These are phyloP conservation scores for Tylopilus vinaceipallidus DNA, from an alignment of 768 basidiomycete species.

Conservation along the genomic window DNA sequence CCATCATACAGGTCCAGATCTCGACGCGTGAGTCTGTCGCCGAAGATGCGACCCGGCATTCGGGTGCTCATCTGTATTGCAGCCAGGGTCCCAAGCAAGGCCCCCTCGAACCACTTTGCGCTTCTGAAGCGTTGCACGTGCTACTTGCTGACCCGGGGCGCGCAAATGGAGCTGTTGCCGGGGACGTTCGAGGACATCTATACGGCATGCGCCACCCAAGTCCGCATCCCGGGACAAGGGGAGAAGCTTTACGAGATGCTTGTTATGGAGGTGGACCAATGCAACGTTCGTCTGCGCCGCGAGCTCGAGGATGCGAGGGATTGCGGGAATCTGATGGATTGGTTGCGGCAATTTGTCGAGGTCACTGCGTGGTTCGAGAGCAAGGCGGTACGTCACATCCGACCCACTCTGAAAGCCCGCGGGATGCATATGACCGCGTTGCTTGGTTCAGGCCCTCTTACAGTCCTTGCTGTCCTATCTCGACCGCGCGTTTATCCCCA, in stretches of 20 bases:
- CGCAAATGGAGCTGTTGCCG: slow-evolving; percentile 33
- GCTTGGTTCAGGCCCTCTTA: slow-evolving; percentile 46
- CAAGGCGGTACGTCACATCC: slow-evolving; percentile 50
- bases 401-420: not conserved
- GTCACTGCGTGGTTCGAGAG: slow-evolving; percentile 62
- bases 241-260: slow-evolving; percentile 58
- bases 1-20: slow-evolving; percentile 48
- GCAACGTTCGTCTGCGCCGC: slow-evolving; percentile 39
- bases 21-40: slow-evolving; percentile 33
- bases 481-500: slow-evolving; percentile 61
- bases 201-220: slow-evolving; percentile 52
- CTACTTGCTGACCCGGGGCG: slow-evolving; percentile 39
- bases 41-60: not conserved
- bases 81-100: slow-evolving; percentile 13
- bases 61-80: not conserved
- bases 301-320: slow-evolving; percentile 32
- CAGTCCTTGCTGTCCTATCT: slow-evolving; percentile 67
- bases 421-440: slow-evolving; percentile 1
- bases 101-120: slow-evolving; percentile 21
- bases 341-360: slow-evolving; percentile 57
- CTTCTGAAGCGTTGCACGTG: slow-evolving; percentile 39
- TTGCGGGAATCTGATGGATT: slow-evolving; percentile 38
- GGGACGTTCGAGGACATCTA: slow-evolving; percentile 59
- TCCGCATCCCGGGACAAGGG: slow-evolving; percentile 52
- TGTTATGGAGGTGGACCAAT: slow-evolving; percentile 58